Evolutionary conservation across 768 basidiomycete genomes (phyloP).

Genomic region (Boletus coccyginus): DNA sequence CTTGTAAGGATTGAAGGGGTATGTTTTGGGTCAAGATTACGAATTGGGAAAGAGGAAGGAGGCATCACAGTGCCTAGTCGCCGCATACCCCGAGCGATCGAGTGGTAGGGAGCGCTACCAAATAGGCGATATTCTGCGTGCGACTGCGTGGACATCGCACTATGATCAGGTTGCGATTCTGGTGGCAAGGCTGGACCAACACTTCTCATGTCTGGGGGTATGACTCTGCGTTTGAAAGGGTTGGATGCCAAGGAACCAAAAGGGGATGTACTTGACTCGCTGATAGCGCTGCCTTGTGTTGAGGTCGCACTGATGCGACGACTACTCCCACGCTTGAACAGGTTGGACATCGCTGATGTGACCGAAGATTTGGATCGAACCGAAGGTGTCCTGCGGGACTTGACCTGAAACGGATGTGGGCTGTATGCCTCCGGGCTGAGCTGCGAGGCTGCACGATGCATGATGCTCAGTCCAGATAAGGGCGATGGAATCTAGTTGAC

Average conservation of each 20-base stretch:
- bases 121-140: conserved; percentile 25
- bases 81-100: conserved; percentile 44
- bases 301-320: conserved; percentile 32
- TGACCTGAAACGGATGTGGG: conserved; percentile 30
- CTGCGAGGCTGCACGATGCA: conserved; percentile 17
- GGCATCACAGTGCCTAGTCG: conserved; percentile 43
- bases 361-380: conserved; percentile 52
- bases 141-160: conserved; percentile 45
- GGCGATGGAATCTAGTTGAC: not conserved
- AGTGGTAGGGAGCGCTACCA: conserved; percentile 35
- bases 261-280: conserved; percentile 42
- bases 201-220: conserved; percentile 41
- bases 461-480: conserved; percentile 4
- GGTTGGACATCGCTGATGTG: conserved; percentile 47
- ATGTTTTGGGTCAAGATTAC: conserved; percentile 36
- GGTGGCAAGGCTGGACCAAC: conserved; percentile 15
- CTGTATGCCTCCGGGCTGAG: conserved; percentile 19
- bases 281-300: conserved; percentile 41
- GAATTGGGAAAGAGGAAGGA: conserved; percentile 52
- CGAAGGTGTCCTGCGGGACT: conserved; percentile 46
- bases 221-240: conserved; percentile 44
- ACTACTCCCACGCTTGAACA: conserved; percentile 49
- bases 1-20: conserved; percentile 30
- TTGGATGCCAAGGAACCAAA: conserved; percentile 28
- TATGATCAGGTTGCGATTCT: conserved; percentile 40